Conservation (phyloP, 1,284 basidiomycete species). For the Porodaedalea pini region DNA sequence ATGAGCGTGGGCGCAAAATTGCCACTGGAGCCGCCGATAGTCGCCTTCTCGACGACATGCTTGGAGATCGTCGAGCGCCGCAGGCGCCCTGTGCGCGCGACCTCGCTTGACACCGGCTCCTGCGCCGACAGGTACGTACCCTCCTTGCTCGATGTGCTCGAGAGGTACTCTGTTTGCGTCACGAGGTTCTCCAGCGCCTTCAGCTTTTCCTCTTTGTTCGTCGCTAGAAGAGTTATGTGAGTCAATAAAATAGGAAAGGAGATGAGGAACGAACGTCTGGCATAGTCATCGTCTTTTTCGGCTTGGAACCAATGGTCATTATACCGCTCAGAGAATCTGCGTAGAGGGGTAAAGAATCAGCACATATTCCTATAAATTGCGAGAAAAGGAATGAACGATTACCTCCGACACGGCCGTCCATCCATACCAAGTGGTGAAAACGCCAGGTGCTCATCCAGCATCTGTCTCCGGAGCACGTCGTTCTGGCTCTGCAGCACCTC, state of each 20-base stretch:
- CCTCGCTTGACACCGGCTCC: slow-evolving; percentile 18
- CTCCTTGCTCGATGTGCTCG: slow-evolving; percentile 1
- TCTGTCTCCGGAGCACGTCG: slow-evolving; percentile 45
- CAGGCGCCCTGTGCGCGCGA: slow-evolving; percentile 17
- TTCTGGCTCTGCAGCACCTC: slow-evolving; percentile 50
- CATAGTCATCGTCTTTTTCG: slow-evolving; percentile 52
- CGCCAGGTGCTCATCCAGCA: slow-evolving; percentile 42
- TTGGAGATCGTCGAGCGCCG: slow-evolving; percentile 18
- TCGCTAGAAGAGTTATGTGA: not conserved
- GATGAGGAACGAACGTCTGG: slow-evolving; percentile 41
- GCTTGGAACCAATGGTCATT: slow-evolving; percentile 62
- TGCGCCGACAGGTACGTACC: slow-evolving; percentile 16
- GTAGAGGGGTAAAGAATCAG: slow-evolving; percentile 35
- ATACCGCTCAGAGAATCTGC: slow-evolving; percentile 43
- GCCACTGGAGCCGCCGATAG: slow-evolving; percentile 11
- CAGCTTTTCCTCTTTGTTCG: slow-evolving; percentile 18
- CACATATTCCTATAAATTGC: no score
- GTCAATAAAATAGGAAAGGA: not conserved
- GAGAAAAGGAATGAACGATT: slow-evolving; percentile 26
- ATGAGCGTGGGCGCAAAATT: slow-evolving; percentile 17
- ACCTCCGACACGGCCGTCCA: slow-evolving; percentile 61
- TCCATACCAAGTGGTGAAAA: slow-evolving; percentile 57
- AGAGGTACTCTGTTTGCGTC: slow-evolving; percentile 11
- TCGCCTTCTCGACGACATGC: slow-evolving; percentile 21
- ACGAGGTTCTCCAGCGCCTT: slow-evolving; percentile 17